These are phyloP conservation scores for Tuber aestivum DNA, from an alignment of 495 filamentous ascomycete genomes.

Conservation along the genomic window DNA sequence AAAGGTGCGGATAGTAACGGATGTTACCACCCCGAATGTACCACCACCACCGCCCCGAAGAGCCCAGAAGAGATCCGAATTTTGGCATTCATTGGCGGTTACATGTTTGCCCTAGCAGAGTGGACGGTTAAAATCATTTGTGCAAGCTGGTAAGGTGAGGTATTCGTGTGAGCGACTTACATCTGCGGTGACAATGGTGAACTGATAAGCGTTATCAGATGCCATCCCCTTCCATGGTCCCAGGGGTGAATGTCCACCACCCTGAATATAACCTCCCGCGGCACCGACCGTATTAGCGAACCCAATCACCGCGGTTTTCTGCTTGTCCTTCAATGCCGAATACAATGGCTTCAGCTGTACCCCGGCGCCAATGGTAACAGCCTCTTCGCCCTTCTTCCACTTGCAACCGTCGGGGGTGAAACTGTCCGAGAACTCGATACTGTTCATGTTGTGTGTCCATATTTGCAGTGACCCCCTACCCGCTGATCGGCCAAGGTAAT, in stretches of 20 bases:
- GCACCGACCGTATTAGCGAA: constrained; percentile 42
- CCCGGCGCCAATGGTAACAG: constrained; percentile 40
- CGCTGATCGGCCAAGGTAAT: constrained; percentile 36
- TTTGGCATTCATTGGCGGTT: constrained; percentile 53
- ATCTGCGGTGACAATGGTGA: constrained; percentile 44
- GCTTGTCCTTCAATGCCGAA: constrained; percentile 20
- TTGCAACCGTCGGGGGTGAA: constrained; percentile 32
- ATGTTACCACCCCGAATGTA: constrained; percentile 52
- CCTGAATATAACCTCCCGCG: constrained; percentile 43
- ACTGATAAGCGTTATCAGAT: constrained; percentile 45
- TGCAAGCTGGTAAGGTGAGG: neutral
- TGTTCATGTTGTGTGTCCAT: constrained; percentile 49
- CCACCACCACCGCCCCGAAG: constrained; percentile 56
- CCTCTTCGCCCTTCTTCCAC: constrained; percentile 13
- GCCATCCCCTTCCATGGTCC: constrained; percentile 44
- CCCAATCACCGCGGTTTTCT: constrained; percentile 40
- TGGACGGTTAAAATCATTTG: constrained; percentile 12
- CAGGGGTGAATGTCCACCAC: constrained; percentile 42
- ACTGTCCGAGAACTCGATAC: constrained; percentile 41
- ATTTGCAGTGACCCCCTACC: constrained; percentile 49
- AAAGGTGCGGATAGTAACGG: constrained; percentile 47
- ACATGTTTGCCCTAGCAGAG: constrained; percentile 49
- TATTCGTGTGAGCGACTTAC: constrained; percentile 33
- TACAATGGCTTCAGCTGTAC: constrained; percentile 36
- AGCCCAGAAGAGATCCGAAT: constrained; percentile 63